A percentile compares a stretch with the other conserved stretches of the same genome.
Evolutionary conservation across 352 stramenopile species (phyloP).

Genomic region (Globisporangium spiculum): DNA sequence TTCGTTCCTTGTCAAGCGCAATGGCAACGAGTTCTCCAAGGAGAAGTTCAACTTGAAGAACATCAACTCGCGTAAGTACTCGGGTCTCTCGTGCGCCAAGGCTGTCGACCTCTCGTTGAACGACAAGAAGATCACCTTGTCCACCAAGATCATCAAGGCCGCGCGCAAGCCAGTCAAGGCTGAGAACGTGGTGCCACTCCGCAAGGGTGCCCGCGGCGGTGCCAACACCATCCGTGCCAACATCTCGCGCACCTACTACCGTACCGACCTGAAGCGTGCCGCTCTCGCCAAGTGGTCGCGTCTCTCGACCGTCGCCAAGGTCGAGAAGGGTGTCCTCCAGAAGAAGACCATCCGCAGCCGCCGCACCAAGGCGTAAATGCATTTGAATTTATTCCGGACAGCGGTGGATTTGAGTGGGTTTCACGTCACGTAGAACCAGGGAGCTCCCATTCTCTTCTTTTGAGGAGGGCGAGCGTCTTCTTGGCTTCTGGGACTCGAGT

Average conservation of each 20-base stretch:
- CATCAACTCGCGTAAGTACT: slow-evolving; percentile 97
- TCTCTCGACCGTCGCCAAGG: slow-evolving; percentile 84
- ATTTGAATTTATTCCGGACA: slow-evolving; percentile 12
- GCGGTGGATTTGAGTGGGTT: slow-evolving; percentile 8
- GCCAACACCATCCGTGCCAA: slow-evolving; percentile 86
- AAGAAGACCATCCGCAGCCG: slow-evolving; percentile 83
- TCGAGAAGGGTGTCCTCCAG: slow-evolving; percentile 86
- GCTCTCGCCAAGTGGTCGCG: slow-evolving; percentile 84
- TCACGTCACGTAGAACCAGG: neutral
- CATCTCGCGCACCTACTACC: slow-evolving; percentile 89
- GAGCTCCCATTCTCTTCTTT: neutral
- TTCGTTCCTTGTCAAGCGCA: slow-evolving; percentile 95
- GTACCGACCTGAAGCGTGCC: slow-evolving; percentile 82
- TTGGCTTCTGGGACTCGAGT: slow-evolving; percentile 21
- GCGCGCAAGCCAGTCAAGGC: slow-evolving; percentile 68
- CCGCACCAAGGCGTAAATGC: slow-evolving; percentile 74
- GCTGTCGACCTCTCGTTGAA: slow-evolving; percentile 87
- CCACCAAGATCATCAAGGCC: slow-evolving; percentile 80
- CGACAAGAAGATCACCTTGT: slow-evolving; percentile 87
- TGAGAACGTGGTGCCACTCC: slow-evolving; percentile 70
- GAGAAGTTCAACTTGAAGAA: slow-evolving; percentile 97
- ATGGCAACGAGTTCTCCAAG: slow-evolving; percentile 86
- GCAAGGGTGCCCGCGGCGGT: slow-evolving; percentile 79
- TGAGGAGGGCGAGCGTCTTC: neutral
- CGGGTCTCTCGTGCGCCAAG: slow-evolving; percentile 92